Evolutionary conservation across 2,329 filamentous ascomycete species (phyloP), one percentile per base, ranked within the genome.

Genomic region (Dactylella cylindrospora): DNA sequence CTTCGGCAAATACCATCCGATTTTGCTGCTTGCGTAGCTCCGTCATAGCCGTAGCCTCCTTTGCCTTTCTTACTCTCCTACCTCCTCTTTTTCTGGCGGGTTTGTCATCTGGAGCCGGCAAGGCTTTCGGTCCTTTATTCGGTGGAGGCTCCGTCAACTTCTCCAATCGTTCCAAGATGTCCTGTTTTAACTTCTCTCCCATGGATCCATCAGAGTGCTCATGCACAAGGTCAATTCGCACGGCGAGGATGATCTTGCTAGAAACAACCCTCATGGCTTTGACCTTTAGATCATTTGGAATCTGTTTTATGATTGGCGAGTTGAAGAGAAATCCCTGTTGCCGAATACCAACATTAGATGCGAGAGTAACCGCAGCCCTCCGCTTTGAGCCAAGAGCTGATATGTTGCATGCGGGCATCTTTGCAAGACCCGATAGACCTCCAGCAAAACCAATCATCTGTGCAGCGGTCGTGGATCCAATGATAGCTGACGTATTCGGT

Each of bases 11-110:
- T 0, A 85, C 89, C 81, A 98, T 85, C 49, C 93, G 83, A 75
- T 98, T 98, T 74, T 97, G 93, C 3, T 90, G 90, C 73, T 97
- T 96, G 66, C 90, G 84, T 23, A 98, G 77, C 51, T 98, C 93
- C 0, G 93, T 98, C 89, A 96, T 95, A 61, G 93, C 91, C 5
- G 88, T 88, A 3, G 91, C 90, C 73, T 95, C 93, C 79, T 98
- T 98, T 61, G 91, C 91, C 73, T 95, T 95, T 54, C 93, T 79
- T 9, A 90, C 93, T 66, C 90, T 80, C 51, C 91, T 80, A 45
- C 93, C 93, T 73, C 93, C 93, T 66, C 93, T 86, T 73, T 98
- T 98, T 26, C 90, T 80, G 0, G 88, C 84, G 1, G 90, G 93
- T 73, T 97, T 98, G 74, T 98, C 93, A 71, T 97, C 93, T 0